Percentiles rank a stretch among this genome's conserved stretches.
Evolutionary conservation across 257 asterid species (phyloP).

Genomic region (Jacaranda mimosifolia): DNA sequence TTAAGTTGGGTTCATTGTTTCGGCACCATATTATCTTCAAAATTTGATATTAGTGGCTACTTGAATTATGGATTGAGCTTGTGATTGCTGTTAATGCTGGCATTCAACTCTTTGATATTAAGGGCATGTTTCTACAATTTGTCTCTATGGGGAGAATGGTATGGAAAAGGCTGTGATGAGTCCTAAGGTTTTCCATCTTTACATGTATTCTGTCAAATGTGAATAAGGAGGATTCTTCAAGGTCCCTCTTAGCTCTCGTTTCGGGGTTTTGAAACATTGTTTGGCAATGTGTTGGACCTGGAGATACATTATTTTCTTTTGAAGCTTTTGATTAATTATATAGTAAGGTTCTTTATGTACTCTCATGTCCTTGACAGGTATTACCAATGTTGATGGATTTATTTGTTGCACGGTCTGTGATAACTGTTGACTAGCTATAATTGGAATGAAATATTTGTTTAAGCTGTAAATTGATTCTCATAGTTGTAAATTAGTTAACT

Average conservation of each 20-base stretch:
- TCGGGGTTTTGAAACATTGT: slow-evolving; percentile 86
- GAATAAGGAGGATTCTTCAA: slow-evolving; percentile 77
- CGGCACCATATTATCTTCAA: slow-evolving; percentile 14
- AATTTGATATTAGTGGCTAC: neutral
- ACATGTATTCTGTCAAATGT: slow-evolving; percentile 82
- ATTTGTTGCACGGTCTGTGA: slow-evolving; percentile 87
- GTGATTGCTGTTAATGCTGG: slow-evolving; percentile 19
- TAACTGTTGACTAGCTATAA: no score
- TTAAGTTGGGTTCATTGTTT: neutral
- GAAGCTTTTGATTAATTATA: slow-evolving; percentile 17
- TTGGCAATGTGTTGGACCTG: slow-evolving; percentile 88
- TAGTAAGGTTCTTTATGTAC: slow-evolving; percentile 34
- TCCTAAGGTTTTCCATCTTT: slow-evolving; percentile 59
- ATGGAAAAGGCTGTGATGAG: slow-evolving; percentile 62
- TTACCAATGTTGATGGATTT: slow-evolving; percentile 89
- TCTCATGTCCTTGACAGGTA: slow-evolving; percentile 60
- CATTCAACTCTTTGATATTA: slow-evolving; percentile 25
- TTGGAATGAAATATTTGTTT: no score
- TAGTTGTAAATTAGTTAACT: no score
- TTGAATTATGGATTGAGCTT: slow-evolving; percentile 19
- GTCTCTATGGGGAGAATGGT: slow-evolving; percentile 91
- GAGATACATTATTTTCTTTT: slow-evolving; percentile 63
- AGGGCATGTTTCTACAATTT: slow-evolving; percentile 24
- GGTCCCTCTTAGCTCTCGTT: slow-evolving; percentile 83
- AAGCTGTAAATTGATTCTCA: no score